These are phyloP conservation scores for Amylostereum chailletii DNA, from an alignment of 1,284 basidiomycete species.

Conservation along the genomic window DNA sequence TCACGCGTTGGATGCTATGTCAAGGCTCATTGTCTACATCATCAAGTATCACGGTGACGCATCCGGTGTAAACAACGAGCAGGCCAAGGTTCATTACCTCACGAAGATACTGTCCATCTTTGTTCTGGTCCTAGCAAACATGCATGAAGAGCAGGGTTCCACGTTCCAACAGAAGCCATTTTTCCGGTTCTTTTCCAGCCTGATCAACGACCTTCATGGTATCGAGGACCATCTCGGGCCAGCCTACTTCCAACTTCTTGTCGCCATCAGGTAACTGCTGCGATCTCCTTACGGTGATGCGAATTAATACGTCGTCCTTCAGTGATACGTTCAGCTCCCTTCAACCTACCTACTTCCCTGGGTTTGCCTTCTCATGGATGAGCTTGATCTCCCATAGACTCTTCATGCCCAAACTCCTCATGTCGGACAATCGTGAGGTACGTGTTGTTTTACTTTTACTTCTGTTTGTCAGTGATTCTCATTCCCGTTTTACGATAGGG, in stretches of 20 bases:
- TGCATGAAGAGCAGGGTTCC: constrained; percentile 89
- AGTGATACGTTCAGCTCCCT: constrained; percentile 95
- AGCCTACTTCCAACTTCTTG: constrained; percentile 84
- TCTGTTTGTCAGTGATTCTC: constrained; percentile 1
- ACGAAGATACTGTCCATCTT: constrained; percentile 98
- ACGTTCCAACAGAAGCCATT: constrained; percentile 97
- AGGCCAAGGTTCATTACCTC: constrained; percentile 93
- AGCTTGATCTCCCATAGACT: constrained; percentile 91
- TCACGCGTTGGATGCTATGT: constrained; percentile 93
- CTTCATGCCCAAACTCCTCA: constrained; percentile 94
- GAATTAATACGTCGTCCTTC: constrained; percentile 9
- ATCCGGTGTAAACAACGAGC: constrained; percentile 80
- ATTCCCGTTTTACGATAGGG: constrained; percentile 38
- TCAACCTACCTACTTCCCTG: constrained; percentile 95
- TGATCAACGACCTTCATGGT: constrained; percentile 84
- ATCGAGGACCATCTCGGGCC: constrained; percentile 79
- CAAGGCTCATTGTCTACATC: constrained; percentile 92
- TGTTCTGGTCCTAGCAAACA: constrained; percentile 89
- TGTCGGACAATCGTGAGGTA: constrained; percentile 78
- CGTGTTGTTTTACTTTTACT: constrained; percentile 8
- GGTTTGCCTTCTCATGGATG: constrained; percentile 98
- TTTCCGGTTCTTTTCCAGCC: constrained; percentile 96
- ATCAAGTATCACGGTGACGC: constrained; percentile 99
- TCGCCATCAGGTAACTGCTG: constrained; percentile 70
- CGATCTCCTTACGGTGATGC: neutral